phyloP scores from a whole-genome alignment of 179 eudicot genomes.

The Patellifolia procumbens region DNA sequence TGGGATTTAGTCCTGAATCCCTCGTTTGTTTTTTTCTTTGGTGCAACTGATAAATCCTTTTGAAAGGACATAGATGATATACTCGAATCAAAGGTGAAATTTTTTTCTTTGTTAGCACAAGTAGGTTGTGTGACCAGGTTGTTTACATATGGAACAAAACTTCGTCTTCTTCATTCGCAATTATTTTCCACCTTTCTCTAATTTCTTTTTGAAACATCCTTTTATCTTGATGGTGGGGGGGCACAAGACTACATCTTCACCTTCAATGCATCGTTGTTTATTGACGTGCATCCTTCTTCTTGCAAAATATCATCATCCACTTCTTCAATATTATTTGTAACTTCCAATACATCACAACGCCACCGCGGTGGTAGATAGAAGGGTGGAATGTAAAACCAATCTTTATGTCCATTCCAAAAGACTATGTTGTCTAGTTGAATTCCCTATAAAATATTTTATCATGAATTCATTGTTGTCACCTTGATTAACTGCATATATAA shows the following conservation, averaged over 20 bases:
- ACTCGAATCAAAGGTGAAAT: neutral
- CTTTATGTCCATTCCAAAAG: too few species aligned
- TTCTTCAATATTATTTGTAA: neutral
- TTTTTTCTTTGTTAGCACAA: conserved; percentile 11
- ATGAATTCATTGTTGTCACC: too few species aligned
- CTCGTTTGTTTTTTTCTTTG: neutral
- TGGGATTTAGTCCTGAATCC: neutral
- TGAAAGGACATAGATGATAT: too few species aligned
- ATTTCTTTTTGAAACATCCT: too few species aligned
- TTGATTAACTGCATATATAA: neutral
- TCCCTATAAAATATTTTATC: neutral
- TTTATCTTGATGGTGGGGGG: neutral
- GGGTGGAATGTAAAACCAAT: too few species aligned
- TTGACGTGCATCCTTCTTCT: neutral
- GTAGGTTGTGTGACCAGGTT: neutral
- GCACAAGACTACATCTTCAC: neutral
- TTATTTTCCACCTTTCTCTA: conserved; percentile 4
- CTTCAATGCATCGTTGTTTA: neutral
- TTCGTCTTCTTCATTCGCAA: conserved; percentile 2
- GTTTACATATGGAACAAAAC: conserved; percentile 11
- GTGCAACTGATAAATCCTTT: neutral
- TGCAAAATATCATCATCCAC: neutral
- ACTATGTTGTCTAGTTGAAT: neutral
- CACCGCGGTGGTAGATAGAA: too few species aligned
- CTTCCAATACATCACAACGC: neutral